Evolutionary conservation across 2,329 filamentous ascomycete species (phyloP), one percentile per base, ranked within the genome.

Genomic region (Nemania diffusa): DNA sequence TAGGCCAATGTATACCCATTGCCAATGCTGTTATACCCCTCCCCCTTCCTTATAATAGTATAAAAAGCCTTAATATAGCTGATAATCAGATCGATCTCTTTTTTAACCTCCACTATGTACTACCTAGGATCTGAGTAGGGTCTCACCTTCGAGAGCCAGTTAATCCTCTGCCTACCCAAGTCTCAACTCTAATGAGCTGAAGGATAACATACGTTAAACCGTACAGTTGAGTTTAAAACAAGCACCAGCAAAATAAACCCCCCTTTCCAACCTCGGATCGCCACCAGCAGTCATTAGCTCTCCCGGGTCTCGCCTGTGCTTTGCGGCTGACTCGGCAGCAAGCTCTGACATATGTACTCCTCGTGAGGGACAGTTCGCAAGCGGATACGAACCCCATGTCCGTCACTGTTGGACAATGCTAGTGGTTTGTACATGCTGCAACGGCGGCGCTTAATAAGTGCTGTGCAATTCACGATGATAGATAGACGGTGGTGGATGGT

Each of bases 391-490:
- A 51, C 48, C 52, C 34, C 42, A 48, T 29, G 27, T 52, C 44
- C 46, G 48, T n/a, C 51, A 32, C 56, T 22, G 42, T 57, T 44
- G 20, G 13, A 51, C 64, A 40, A 67, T 50, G 29, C 59, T 26
- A 50, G 62, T 44, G 13, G 27, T 53, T 51, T 53, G n/a, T 57
- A 50, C 58, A 42, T 52, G 34, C 55, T 59, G 57, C 58, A 44
- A 68, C 55, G 62, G 55, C 56, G 34, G 50, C 62, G 65, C 57
- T 65, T 65, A 51, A 46, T 64, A 59, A 48, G 46, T 62, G 52
- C 40, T 52, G 46, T 62, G 53, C 48, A 11, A 61, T 59, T 48
- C 5, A 46, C 37, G 44, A 55, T 15, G 29, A 40, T 40, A 15
- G 34, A 15, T 40, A 9, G 40, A 44, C 32, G 27, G 26, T 32